Conservation (phyloP, 495 filamentous ascomycete species). For the Penicillium canariense region DNA sequence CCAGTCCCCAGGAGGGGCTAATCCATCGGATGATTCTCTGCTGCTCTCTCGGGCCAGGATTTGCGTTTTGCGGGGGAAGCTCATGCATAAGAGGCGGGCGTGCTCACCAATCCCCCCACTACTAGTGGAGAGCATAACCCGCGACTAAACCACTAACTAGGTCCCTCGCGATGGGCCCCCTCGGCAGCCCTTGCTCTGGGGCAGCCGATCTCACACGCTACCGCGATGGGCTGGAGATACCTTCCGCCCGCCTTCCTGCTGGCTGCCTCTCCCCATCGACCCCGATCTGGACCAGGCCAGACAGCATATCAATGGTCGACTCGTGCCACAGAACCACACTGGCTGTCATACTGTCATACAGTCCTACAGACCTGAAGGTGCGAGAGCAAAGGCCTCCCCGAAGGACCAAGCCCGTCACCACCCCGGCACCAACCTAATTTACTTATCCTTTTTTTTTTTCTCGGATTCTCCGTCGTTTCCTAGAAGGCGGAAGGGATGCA, state of each 20-base stretch:
- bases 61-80: conserved; percentile 12
- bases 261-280: background rate
- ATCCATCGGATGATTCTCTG: conserved; percentile 3
- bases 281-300: too few relatives aligned
- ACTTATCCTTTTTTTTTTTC: background rate
- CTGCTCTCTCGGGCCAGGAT: background rate
- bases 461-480: background rate
- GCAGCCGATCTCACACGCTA: too few relatives aligned
- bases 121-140: background rate
- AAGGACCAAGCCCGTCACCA: background rate
- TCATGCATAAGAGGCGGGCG: conserved; percentile 1
- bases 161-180: too few relatives aligned
- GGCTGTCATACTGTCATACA: background rate
- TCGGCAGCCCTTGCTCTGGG: too few relatives aligned
- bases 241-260: too few relatives aligned
- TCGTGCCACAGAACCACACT: background rate
- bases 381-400: background rate
- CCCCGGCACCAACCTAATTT: conserved; percentile 11
- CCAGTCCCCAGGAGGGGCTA: background rate
- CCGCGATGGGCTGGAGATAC: too few relatives aligned
- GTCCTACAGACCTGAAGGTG: background rate
- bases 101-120: background rate
- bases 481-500: background rate
- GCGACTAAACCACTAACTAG: too few relatives aligned
- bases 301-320: background rate